A percentile compares a stretch with the other conserved stretches of the same genome.
phyloP scores from a whole-genome alignment of 2,329 filamentous ascomycete genomes.

The Trichophaea hybrida region DNA sequence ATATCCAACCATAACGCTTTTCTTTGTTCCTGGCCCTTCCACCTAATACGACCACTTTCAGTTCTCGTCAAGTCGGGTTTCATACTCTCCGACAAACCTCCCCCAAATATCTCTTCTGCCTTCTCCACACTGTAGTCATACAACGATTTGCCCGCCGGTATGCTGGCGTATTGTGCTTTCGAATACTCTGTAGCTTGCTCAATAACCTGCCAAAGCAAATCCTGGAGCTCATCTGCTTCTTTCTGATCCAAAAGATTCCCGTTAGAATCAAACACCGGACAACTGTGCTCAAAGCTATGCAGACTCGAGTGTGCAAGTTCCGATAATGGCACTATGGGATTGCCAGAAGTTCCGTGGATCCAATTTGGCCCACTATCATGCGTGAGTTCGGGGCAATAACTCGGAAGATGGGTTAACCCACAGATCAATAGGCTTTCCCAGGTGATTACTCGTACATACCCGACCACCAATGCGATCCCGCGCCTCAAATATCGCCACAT shows the following conservation, averaged over 20 bases:
- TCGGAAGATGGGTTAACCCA: slow-evolving; percentile 28
- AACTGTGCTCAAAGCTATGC: slow-evolving; percentile 39
- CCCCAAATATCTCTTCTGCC: slow-evolving; percentile 33
- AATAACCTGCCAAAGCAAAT: slow-evolving; percentile 53
- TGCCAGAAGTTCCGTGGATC: slow-evolving; percentile 60
- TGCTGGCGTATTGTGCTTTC: slow-evolving; percentile 27
- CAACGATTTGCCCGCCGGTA: slow-evolving; percentile 37
- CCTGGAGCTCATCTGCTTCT: slow-evolving; percentile 38
- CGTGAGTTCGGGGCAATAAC: slow-evolving; percentile 19
- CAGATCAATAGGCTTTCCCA: slow-evolving; percentile 31
- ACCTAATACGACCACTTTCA: slow-evolving; percentile 16
- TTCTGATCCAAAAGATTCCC: slow-evolving; percentile 39
- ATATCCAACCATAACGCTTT: not conserved
- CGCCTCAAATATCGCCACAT: slow-evolving; percentile 56
- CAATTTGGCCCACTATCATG: slow-evolving; percentile 54
- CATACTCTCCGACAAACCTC: slow-evolving; percentile 31
- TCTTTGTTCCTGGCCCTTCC: slow-evolving; percentile 18
- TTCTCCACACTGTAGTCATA: slow-evolving; percentile 42
- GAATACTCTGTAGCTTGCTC: slow-evolving; percentile 41
- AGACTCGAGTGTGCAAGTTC: slow-evolving; percentile 29
- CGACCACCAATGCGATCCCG: slow-evolving; percentile 53
- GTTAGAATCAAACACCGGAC: slow-evolving; percentile 43
- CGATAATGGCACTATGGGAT: slow-evolving; percentile 35
- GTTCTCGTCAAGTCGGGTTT: slow-evolving; percentile 26
- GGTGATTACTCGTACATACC: slow-evolving; percentile 31